Evolutionary conservation across 129 eudicot genomes (phyloP).

Genomic region (Chrysanthemum seticuspe): DNA sequence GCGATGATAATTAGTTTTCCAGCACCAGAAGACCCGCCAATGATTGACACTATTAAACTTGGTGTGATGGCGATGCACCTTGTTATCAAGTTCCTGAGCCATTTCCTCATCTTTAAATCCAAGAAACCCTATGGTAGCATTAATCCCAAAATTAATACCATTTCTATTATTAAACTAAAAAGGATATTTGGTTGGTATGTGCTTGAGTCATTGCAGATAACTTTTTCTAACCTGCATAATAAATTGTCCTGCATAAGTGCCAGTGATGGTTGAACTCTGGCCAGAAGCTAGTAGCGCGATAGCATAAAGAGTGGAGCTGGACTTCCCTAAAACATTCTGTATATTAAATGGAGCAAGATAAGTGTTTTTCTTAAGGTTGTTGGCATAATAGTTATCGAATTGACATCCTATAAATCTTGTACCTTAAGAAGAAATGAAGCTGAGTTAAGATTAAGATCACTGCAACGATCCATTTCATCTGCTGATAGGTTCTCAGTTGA

Average conservation of each 20-base stretch:
- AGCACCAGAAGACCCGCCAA: constrained; percentile 81
- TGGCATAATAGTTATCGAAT: background rate
- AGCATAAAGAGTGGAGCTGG: constrained; percentile 72
- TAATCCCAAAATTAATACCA: background rate
- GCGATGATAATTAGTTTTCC: constrained; percentile 72
- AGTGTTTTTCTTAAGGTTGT: background rate
- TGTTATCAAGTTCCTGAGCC: constrained; percentile 79
- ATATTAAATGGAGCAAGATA: background rate
- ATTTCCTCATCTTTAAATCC: constrained; percentile 67
- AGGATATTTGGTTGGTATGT: background rate
- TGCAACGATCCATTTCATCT: constrained; percentile 45
- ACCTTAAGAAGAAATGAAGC: constrained; percentile 93
- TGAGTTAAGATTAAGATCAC: constrained; percentile 62
- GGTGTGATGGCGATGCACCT: constrained; percentile 73
- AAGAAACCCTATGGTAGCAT: constrained; percentile 62
- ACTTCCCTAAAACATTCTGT: constrained; percentile 88
- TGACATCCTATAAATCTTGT: background rate
- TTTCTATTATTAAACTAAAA: background rate
- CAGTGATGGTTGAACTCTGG: constrained; percentile 93
- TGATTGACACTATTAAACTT: constrained; percentile 63
- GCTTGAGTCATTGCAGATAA: background rate
- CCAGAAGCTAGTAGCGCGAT: constrained; percentile 90
- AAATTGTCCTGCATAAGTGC: constrained; percentile 95
- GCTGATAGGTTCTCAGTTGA: constrained; percentile 38
- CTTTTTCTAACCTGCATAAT: constrained; percentile 70